A percentile compares a stretch with the other conserved stretches of the same genome.
Evolutionary conservation across 768 basidiomycete genomes (phyloP).

Genomic region (Amanita muscaria): DNA sequence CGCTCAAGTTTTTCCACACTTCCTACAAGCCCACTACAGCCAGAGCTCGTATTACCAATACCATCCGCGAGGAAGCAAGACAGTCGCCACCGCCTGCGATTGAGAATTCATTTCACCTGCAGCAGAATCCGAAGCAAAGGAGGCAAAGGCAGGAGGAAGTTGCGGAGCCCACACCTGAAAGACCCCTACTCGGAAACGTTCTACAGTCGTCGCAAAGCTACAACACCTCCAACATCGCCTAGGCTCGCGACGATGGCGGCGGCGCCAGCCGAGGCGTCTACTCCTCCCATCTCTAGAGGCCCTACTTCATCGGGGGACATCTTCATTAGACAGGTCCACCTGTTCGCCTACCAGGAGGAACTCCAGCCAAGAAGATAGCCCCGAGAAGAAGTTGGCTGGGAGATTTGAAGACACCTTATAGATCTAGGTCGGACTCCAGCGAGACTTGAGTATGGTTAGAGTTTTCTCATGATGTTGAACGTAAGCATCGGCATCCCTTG

Average conservation of each 20-base stretch:
- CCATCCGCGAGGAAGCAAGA: too few species aligned
- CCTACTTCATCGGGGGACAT: slow-evolving; percentile 18
- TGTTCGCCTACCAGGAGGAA: too few species aligned
- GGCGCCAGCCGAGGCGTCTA: slow-evolving; percentile 10
- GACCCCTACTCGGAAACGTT: too few species aligned
- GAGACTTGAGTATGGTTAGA: slow-evolving; percentile 78
- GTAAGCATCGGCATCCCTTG: slow-evolving; percentile 37
- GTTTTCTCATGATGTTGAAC: slow-evolving; percentile 75
- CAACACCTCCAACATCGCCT: slow-evolving; percentile 13
- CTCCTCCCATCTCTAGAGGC: slow-evolving; percentile 14
- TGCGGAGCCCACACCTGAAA: neutral
- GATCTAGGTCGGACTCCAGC: slow-evolving; percentile 67
- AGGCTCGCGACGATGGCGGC: slow-evolving; percentile 10
- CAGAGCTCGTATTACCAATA: too few species aligned
- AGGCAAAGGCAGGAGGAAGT: neutral
- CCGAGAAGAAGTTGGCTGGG: slow-evolving; percentile 55
- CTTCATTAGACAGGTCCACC: slow-evolving; percentile 30
- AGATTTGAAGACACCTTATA: too few species aligned
- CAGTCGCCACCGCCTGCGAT: too few species aligned
- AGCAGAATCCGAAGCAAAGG: neutral
- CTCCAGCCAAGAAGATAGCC: neutral
- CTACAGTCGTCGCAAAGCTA: slow-evolving; percentile 8
- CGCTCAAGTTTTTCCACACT: too few species aligned
- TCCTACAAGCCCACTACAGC: too few species aligned
- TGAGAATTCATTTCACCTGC: neutral